A percentile compares a stretch with the other conserved stretches of the same genome.
Conservation (phyloP, 192 early-diverging fungal species). For the Linderina pennispora region DNA sequence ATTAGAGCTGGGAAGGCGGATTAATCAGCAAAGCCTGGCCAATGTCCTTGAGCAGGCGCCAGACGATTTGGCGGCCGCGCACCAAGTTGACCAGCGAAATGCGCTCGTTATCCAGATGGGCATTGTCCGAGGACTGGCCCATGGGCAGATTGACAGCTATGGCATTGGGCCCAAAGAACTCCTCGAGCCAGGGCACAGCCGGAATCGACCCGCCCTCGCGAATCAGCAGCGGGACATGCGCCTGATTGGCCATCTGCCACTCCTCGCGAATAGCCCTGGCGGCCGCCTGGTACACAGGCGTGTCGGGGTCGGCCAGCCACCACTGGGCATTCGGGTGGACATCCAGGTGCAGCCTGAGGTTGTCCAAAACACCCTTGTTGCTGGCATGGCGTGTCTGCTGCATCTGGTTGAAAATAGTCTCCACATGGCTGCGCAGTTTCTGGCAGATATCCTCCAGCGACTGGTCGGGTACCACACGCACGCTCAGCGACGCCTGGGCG, state of each 20-base stretch:
- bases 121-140: slow-evolving; percentile 75
- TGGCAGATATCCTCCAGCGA: slow-evolving; percentile 53
- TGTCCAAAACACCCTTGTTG: slow-evolving; percentile 4
- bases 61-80: slow-evolving; percentile 60
- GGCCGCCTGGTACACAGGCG: slow-evolving; percentile 62
- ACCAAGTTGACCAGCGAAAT: slow-evolving; percentile 64
- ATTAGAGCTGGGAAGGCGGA: too few species aligned
- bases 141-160: slow-evolving; percentile 69
- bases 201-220: slow-evolving; percentile 76
- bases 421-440: slow-evolving; percentile 52
- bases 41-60: slow-evolving; percentile 41
- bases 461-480: slow-evolving; percentile 75
- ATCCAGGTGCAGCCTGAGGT: slow-evolving; percentile 44
- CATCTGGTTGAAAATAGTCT: slow-evolving; percentile 40
- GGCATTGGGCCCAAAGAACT: slow-evolving; percentile 51
- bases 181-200: slow-evolving; percentile 68
- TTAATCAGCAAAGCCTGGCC: too few species aligned
- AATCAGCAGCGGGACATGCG: slow-evolving; percentile 57
- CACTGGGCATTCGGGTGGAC: slow-evolving; percentile 63
- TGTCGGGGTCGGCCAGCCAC: slow-evolving; percentile 68
- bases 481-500: slow-evolving; percentile 62
- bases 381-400: slow-evolving; percentile 1
- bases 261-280: slow-evolving; percentile 52
- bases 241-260: slow-evolving; percentile 13
- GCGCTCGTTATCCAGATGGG: slow-evolving; percentile 72